These are phyloP conservation scores for Monosporozyma aerobia DNA, from an alignment of 805 yeast genomes.

Conservation along the genomic window DNA sequence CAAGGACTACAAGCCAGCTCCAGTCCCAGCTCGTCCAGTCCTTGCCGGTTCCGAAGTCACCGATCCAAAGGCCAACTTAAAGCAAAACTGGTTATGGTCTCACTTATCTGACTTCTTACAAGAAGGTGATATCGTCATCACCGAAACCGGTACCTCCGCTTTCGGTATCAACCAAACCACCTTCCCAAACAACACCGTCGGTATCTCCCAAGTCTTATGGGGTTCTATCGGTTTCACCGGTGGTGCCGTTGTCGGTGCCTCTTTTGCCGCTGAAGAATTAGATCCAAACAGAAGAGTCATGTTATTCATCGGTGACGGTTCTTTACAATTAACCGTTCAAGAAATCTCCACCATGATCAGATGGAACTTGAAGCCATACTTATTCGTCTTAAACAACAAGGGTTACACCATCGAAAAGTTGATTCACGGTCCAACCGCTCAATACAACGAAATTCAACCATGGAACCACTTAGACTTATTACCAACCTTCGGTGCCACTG, in stretches of 20 bases:
- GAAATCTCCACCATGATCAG: conserved; percentile 4
- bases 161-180: conserved; percentile 4
- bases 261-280: conserved; percentile 4
- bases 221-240: conserved; percentile 6
- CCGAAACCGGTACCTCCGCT: conserved; percentile 6
- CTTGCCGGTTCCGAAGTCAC: neutral
- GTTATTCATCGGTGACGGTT: conserved; percentile 6
- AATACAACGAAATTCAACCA: conserved; percentile 5
- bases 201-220: conserved; percentile 5
- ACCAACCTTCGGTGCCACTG: conserved; percentile 4
- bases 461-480: conserved; percentile 3
- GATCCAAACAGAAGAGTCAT: conserved; percentile 5
- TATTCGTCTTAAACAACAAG: conserved; percentile 4
- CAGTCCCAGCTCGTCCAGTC: conserved; percentile 1
- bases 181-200: conserved; percentile 3
- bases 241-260: conserved; percentile 6
- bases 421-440: conserved; percentile 6
- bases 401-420: conserved; percentile 6
- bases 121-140: conserved; percentile 5
- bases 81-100: conserved; percentile 4
- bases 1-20: neutral
- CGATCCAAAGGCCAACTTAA: conserved; percentile 1
- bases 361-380: conserved; percentile 5
- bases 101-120: conserved; percentile 4
- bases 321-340: conserved; percentile 6